A percentile compares a stretch with the other conserved stretches of the same genome.
phyloP scores from a whole-genome alignment of 2,329 filamentous ascomycete genomes.

The Stemphylium vesicarium region DNA sequence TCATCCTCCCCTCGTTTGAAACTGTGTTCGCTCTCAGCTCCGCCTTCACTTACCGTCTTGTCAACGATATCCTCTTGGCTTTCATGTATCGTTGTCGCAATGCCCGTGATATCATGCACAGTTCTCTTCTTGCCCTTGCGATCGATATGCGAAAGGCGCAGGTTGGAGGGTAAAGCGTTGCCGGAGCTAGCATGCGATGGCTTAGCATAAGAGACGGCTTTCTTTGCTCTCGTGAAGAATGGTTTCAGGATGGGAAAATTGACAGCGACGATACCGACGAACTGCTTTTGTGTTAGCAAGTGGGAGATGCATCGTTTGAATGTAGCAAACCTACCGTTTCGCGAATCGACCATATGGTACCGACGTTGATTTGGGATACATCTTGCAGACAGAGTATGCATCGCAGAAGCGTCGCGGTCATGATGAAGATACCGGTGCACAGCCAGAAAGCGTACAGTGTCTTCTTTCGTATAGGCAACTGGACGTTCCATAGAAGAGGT shows the following conservation, averaged over 20 bases:
- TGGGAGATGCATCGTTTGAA: not conserved
- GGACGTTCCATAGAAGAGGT: conserved; percentile 5
- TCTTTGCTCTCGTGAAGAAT: conserved; percentile 1
- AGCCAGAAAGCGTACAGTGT: not conserved
- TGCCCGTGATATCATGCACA: conserved; percentile 4
- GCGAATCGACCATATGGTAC: conserved; percentile 10
- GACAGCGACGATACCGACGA: conserved; percentile 6
- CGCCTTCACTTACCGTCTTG: not conserved
- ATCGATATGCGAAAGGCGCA: conserved; percentile 5
- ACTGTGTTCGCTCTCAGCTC: too few relatives aligned
- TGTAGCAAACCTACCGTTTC: conserved; percentile 2
- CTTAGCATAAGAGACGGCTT: not conserved
- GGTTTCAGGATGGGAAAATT: conserved; percentile 8
- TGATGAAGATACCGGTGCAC: conserved; percentile 6
- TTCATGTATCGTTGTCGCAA: conserved; percentile 4
- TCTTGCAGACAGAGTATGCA: conserved; percentile 8
- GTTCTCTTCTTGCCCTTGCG: conserved; percentile 5
- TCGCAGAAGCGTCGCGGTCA: conserved; percentile 1
- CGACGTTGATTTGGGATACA: conserved; percentile 7
- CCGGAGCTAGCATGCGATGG: not conserved
- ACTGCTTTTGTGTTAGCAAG: not conserved
- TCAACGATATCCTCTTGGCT: conserved; percentile 3
- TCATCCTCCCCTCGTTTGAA: too few relatives aligned
- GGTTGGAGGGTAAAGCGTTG: not conserved
- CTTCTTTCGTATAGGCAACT: not conserved